These are phyloP conservation scores for Psilocybe tampanensis DNA, from an alignment of 768 basidiomycete species.

Conservation along the genomic window DNA sequence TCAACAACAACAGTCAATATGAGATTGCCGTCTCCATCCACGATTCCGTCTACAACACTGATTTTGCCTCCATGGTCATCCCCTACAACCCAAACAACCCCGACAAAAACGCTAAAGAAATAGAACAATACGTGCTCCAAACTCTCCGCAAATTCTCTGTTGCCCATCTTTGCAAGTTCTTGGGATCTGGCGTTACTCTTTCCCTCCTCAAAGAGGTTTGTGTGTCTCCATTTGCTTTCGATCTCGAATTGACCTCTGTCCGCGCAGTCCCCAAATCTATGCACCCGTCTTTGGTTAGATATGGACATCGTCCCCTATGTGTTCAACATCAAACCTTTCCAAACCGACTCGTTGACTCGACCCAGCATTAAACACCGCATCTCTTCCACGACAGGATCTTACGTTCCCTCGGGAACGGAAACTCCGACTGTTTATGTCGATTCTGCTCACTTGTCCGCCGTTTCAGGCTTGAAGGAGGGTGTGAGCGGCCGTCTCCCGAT, in stretches of 20 bases:
- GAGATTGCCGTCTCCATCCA: slow-evolving; percentile 82
- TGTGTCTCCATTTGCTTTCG: slow-evolving; percentile 13
- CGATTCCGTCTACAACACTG: slow-evolving; percentile 84
- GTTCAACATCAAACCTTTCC: slow-evolving; percentile 84
- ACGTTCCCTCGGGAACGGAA: slow-evolving; percentile 74
- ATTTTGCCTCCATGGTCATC: slow-evolving; percentile 64
- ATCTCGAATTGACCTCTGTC: slow-evolving; percentile 20
- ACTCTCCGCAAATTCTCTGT: slow-evolving; percentile 70
- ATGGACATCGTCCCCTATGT: slow-evolving; percentile 84
- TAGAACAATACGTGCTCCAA: slow-evolving; percentile 67
- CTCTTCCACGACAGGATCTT: slow-evolving; percentile 78
- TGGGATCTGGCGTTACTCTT: slow-evolving; percentile 80
- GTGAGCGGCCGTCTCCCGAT: slow-evolving; percentile 67
- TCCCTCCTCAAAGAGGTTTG: slow-evolving; percentile 68
- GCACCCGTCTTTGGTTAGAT: slow-evolving; percentile 83
- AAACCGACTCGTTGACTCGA: slow-evolving; percentile 76
- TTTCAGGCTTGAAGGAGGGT: slow-evolving; percentile 44
- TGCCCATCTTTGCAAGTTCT: slow-evolving; percentile 85
- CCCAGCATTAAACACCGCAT: slow-evolving; percentile 84
- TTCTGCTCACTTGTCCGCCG: slow-evolving; percentile 48
- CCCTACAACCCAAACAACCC: slow-evolving; percentile 53
- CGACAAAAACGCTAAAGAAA: slow-evolving; percentile 57
- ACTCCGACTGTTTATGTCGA: slow-evolving; percentile 76
- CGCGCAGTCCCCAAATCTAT: slow-evolving; percentile 74
- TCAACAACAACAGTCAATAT: slow-evolving; percentile 60